Evolutionary conservation across 2,329 filamentous ascomycete species (phyloP).

Genomic region (Microascus cirrosus): DNA sequence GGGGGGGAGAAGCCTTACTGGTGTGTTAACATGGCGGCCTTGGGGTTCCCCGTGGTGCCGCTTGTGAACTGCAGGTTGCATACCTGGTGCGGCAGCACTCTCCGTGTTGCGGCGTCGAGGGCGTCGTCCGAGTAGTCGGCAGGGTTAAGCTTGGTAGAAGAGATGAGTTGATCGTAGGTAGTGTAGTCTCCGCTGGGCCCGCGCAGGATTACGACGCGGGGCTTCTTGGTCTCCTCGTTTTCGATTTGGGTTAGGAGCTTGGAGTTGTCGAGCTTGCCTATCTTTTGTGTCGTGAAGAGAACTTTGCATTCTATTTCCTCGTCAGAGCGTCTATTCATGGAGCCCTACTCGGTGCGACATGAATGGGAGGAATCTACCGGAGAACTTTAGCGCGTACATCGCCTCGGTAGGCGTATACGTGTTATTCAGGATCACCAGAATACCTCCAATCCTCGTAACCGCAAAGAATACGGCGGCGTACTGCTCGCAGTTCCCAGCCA

Average conservation of each 20-base stretch:
- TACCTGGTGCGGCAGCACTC: slow-evolving; percentile 53
- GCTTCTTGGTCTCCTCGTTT: slow-evolving; percentile 28
- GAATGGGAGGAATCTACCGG: slow-evolving; percentile 30
- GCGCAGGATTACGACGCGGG: slow-evolving; percentile 49
- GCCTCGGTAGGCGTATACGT: slow-evolving; percentile 68
- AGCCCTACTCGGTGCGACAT: not conserved
- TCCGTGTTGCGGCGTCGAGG: slow-evolving; percentile 39
- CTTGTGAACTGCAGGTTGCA: slow-evolving; percentile 68
- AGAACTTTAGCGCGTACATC: slow-evolving; percentile 59
- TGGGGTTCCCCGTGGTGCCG: slow-evolving; percentile 63
- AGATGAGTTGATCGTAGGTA: slow-evolving; percentile 49
- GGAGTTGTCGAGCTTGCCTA: slow-evolving; percentile 54
- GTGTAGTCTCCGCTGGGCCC: slow-evolving; percentile 41
- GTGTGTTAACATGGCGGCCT: slow-evolving; percentile 65
- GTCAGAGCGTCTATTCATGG: not conserved
- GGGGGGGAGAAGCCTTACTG: slow-evolving; percentile 32
- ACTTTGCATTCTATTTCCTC: slow-evolving; percentile 50
- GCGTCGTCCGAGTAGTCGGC: slow-evolving; percentile 35
- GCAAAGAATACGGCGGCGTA: slow-evolving; percentile 70
- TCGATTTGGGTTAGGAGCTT: slow-evolving; percentile 44
- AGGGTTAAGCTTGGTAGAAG: slow-evolving; percentile 34
- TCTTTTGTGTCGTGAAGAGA: slow-evolving; percentile 60
- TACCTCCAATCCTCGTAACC: slow-evolving; percentile 53
- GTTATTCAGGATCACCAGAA: slow-evolving; percentile 71
- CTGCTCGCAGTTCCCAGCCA: slow-evolving; percentile 72